These are phyloP conservation scores for Glarea lozoyensis DNA, from an alignment of 495 filamentous ascomycete genomes.

Conservation along the genomic window DNA sequence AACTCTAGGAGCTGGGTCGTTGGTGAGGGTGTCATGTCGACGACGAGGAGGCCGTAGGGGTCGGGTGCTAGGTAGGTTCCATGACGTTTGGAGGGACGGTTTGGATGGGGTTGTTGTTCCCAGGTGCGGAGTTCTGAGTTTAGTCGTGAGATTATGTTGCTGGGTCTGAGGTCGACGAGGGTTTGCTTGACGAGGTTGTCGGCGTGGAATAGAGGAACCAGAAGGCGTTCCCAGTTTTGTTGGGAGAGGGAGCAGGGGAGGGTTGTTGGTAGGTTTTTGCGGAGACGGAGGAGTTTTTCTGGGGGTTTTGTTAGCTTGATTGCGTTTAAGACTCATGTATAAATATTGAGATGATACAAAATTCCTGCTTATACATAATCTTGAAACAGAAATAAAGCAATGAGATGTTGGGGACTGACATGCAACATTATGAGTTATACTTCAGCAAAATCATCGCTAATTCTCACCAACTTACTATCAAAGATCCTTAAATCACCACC, in stretches of 20 bases:
- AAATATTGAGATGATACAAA: too few species aligned
- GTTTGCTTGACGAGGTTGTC: slow-evolving; percentile 18
- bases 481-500: not conserved
- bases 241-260: slow-evolving; percentile 9
- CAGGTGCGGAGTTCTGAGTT: slow-evolving; percentile 38
- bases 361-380: too few species aligned
- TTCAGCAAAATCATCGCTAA: too few species aligned
- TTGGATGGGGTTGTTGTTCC: slow-evolving; percentile 22
- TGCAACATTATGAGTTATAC: too few species aligned
- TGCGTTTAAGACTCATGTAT: too few species aligned
- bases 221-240: slow-evolving; percentile 3
- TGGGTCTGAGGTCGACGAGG: slow-evolving; percentile 17
- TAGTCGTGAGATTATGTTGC: slow-evolving; percentile 24
- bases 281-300: slow-evolving; percentile 20
- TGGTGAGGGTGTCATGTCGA: slow-evolving; percentile 60
- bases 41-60: slow-evolving; percentile 63
- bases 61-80: slow-evolving; percentile 51
- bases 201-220: slow-evolving; percentile 11
- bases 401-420: too few species aligned
- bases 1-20: slow-evolving; percentile 28
- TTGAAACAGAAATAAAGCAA: too few species aligned
- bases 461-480: slow-evolving; percentile 19
- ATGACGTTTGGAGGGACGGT: slow-evolving; percentile 35
- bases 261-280: slow-evolving; percentile 20
- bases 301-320: slow-evolving; percentile 1